phyloP scores from a whole-genome alignment of 306 rosid species.

The Glycine soja region DNA sequence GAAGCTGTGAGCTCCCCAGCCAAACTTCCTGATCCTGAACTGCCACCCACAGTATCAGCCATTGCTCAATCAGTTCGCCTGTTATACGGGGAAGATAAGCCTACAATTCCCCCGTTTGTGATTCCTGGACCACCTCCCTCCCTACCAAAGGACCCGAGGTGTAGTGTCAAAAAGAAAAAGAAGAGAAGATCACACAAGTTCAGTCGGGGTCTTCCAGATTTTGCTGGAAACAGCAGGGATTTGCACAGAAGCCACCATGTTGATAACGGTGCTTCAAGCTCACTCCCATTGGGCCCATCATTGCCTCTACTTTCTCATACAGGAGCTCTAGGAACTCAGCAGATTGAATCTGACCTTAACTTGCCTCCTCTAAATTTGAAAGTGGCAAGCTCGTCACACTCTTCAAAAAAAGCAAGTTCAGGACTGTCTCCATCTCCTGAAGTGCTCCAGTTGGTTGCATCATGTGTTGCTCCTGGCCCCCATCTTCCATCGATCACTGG shows the following conservation, averaged over 20 bases:
- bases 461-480: slow-evolving; percentile 71
- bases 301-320: slow-evolving; percentile 65
- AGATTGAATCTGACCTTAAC: slow-evolving; percentile 66
- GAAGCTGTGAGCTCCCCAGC: slow-evolving; percentile 84
- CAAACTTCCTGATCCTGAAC: slow-evolving; percentile 76
- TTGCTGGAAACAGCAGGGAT: slow-evolving; percentile 62
- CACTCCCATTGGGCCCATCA: slow-evolving; percentile 65
- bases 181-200: slow-evolving; percentile 61
- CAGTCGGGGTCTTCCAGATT: slow-evolving; percentile 54
- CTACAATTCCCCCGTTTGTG: slow-evolving; percentile 90
- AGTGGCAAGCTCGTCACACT: slow-evolving; percentile 53
- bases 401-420: slow-evolving; percentile 54
- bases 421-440: slow-evolving; percentile 92
- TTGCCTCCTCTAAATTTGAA: slow-evolving; percentile 56
- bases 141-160: slow-evolving; percentile 90
- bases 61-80: slow-evolving; percentile 90
- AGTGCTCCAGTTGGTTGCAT: slow-evolving; percentile 90
- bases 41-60: slow-evolving; percentile 92
- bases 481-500: slow-evolving; percentile 59
- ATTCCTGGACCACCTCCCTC: slow-evolving; percentile 92
- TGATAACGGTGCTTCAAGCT: slow-evolving; percentile 70
- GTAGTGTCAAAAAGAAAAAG: slow-evolving; percentile 70
- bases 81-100: slow-evolving; percentile 84
- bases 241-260: slow-evolving; percentile 47
- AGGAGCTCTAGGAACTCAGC: slow-evolving; percentile 54